phyloP scores from a whole-genome alignment of 2,329 filamentous ascomycete genomes.

The Aspergillus sp. region DNA sequence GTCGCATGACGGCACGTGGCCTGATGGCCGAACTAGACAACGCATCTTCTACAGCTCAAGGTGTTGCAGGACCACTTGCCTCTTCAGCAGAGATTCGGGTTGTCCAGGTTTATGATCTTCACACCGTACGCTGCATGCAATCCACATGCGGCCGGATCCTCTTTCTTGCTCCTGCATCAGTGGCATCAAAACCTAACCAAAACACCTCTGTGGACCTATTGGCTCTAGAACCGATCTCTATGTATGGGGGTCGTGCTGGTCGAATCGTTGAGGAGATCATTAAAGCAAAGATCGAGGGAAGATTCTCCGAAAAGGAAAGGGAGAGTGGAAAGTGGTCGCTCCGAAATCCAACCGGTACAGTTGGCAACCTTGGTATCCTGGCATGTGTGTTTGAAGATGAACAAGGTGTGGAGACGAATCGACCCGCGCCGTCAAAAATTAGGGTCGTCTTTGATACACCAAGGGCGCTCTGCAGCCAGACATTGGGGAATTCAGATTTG shows the following conservation, averaged over 20 bases:
- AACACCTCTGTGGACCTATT: constrained; percentile 49
- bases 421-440: constrained; percentile 44
- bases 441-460: constrained; percentile 39
- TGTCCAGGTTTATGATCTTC: constrained; percentile 68
- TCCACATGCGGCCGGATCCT: constrained; percentile 40
- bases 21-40: constrained; percentile 84
- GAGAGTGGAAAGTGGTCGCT: constrained; percentile 80
- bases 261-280: constrained; percentile 82
- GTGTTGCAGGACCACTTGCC: constrained; percentile 22
- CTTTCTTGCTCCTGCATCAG: constrained; percentile 34
- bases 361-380: constrained; percentile 56
- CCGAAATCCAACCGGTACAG: constrained; percentile 63
- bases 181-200: constrained; percentile 19
- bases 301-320: constrained; percentile 80
- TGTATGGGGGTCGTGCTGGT: constrained; percentile 73
- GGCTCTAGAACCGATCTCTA: constrained; percentile 70
- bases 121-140: constrained; percentile 67
- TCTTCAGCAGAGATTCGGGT: constrained; percentile 69
- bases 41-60: constrained; percentile 58
- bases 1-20: constrained; percentile 69
- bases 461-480: constrained; percentile 29
- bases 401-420: constrained; percentile 48
- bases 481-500: constrained; percentile 34
- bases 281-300: constrained; percentile 80
- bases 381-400: constrained; percentile 45